A percentile compares a stretch with the other conserved stretches of the same genome.
phyloP scores from a whole-genome alignment of 148 eudicot species.

The Cornus controversa region DNA sequence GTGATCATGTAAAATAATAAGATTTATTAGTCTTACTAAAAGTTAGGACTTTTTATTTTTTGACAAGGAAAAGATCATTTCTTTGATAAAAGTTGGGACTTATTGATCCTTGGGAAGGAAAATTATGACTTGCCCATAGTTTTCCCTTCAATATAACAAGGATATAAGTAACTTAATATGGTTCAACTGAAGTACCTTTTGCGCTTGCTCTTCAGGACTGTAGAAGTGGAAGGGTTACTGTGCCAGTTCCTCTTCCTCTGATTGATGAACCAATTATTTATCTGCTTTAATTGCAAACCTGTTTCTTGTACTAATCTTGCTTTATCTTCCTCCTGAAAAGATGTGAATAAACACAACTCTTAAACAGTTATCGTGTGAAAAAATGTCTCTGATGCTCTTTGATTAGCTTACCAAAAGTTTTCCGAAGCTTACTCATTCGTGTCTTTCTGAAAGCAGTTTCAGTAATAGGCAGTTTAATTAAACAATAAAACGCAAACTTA shows the following conservation, averaged over 20 bases:
- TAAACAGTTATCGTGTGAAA: not conserved
- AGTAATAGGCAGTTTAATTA: not conserved
- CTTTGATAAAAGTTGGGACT: too few species aligned
- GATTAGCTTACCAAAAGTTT: not conserved
- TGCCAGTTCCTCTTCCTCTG: constrained; percentile 90
- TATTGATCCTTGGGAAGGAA: too few species aligned
- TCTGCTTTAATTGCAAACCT: constrained; percentile 80
- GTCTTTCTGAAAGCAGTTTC: not conserved
- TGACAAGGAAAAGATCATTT: too few species aligned
- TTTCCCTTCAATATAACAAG: too few species aligned
- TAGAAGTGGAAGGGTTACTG: constrained; percentile 76
- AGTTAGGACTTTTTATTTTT: too few species aligned
- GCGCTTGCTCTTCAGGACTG: constrained; percentile 65
- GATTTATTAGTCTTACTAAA: too few species aligned
- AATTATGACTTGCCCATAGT: too few species aligned
- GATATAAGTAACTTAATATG: constrained; percentile 1
- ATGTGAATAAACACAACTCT: not conserved
- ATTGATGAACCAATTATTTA: constrained; percentile 85
- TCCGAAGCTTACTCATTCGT: not conserved
- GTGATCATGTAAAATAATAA: too few species aligned
- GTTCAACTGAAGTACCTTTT: constrained; percentile 48
- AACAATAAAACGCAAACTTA: not conserved
- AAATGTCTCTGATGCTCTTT: constrained; percentile 4
- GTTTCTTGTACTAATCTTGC: constrained; percentile 83
- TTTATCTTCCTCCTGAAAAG: constrained; percentile 74